A percentile compares a stretch with the other conserved stretches of the same genome.
Conservation (phyloP, 306 rosid species). For the Ziziphus jujuba region DNA sequence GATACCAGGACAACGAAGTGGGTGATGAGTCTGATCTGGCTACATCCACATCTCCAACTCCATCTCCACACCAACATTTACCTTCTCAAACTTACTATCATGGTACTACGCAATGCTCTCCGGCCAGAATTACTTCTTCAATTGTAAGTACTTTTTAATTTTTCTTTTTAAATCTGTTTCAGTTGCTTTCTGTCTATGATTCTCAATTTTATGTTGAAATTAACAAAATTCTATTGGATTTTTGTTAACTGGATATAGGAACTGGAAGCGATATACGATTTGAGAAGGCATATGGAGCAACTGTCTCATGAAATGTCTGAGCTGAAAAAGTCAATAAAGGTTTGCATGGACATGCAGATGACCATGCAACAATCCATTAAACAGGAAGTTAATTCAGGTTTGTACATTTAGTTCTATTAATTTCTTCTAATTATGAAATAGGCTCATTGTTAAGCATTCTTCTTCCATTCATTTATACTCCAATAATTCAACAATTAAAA, state of each 20-base stretch:
- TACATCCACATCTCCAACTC: too few relatives aligned
- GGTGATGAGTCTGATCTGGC: constrained; percentile 56
- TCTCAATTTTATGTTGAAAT: background rate
- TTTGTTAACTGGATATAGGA: constrained; percentile 43
- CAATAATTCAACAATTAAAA: background rate
- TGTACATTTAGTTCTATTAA: background rate
- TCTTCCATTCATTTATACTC: background rate
- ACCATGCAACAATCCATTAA: constrained; percentile 49
- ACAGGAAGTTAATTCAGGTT: constrained; percentile 59
- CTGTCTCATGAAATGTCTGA: constrained; percentile 72
- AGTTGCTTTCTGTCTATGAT: background rate
- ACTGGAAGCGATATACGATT: constrained; percentile 63
- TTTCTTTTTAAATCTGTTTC: background rate
- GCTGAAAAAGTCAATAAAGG: constrained; percentile 63
- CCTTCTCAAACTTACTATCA: constrained; percentile 35
- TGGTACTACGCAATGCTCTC: constrained; percentile 24
- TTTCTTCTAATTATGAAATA: too few relatives aligned
- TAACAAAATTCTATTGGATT: background rate
- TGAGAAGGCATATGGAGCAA: constrained; percentile 79
- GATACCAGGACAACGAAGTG: constrained; percentile 60
- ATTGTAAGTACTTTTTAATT: too few relatives aligned
- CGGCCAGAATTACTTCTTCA: constrained; percentile 45
- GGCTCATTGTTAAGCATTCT: too few relatives aligned
- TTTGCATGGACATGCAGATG: constrained; percentile 81
- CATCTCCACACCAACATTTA: constrained; percentile 45